phyloP scores from a whole-genome alignment of 2,329 filamentous ascomycete species.

The Ceratocystiopsis minuta region DNA sequence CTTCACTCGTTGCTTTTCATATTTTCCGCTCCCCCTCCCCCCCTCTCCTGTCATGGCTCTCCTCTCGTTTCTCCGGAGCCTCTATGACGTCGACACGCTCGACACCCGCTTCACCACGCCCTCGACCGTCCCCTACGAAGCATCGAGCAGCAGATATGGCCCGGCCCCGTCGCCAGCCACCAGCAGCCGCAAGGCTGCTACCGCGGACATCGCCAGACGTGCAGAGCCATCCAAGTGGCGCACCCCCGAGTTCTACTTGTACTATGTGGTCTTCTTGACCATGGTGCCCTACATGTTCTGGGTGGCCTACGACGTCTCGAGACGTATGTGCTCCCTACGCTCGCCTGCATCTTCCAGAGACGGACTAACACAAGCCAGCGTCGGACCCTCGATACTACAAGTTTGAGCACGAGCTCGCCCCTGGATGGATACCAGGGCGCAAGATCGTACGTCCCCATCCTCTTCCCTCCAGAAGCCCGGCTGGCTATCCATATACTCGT shows the following conservation, averaged over 20 bases:
- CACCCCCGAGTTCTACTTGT: slow-evolving; percentile 70
- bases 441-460: slow-evolving; percentile 76
- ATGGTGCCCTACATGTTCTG: slow-evolving; percentile 79
- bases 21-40: neutral
- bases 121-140: slow-evolving; percentile 46
- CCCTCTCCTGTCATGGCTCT: neutral
- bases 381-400: slow-evolving; percentile 65
- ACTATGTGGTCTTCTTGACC: slow-evolving; percentile 49
- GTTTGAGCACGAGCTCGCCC: slow-evolving; percentile 51
- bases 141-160: slow-evolving; percentile 5
- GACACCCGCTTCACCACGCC: slow-evolving; percentile 39
- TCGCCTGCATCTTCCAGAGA: neutral
- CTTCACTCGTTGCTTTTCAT: neutral
- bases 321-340: slow-evolving; percentile 33
- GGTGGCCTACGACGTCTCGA: slow-evolving; percentile 69
- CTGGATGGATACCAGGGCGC: slow-evolving; percentile 83
- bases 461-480: too few species aligned
- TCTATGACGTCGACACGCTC: slow-evolving; percentile 29
- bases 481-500: neutral
- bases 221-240: slow-evolving; percentile 59
- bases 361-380: slow-evolving; percentile 28
- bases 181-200: neutral
- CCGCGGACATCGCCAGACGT: slow-evolving; percentile 13
- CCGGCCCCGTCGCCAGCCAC: slow-evolving; percentile 22
- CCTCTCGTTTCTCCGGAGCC: slow-evolving; percentile 18